Evolutionary conservation across 2,329 filamentous ascomycete genomes (phyloP).

Genomic region (Dactylellina parvicollis): DNA sequence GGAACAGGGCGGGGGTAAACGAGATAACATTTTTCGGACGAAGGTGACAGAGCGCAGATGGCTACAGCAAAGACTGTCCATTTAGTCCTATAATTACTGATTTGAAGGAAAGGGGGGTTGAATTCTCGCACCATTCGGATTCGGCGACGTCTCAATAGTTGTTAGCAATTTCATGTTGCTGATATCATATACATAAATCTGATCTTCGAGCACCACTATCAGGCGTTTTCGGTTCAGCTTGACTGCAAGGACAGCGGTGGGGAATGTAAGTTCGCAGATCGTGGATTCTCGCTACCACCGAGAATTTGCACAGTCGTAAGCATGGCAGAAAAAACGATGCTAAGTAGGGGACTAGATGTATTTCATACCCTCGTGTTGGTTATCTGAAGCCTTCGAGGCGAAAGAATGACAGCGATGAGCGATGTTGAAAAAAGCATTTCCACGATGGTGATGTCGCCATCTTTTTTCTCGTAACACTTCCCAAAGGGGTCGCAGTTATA

Average conservation of each 20-base stretch:
- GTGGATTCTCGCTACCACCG: constrained; percentile 74
- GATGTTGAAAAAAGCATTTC: constrained; percentile 99
- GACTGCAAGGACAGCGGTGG: constrained; percentile 92
- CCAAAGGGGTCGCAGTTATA: constrained; percentile 97
- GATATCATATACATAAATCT: constrained; percentile 98
- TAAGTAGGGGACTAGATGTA: not conserved
- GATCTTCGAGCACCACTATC: constrained; percentile 91
- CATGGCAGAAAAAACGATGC: not conserved
- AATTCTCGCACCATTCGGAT: constrained; percentile 76
- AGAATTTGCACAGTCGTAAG: constrained; percentile 1
- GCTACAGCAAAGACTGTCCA: constrained; percentile 64
- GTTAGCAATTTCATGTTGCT: constrained; percentile 96
- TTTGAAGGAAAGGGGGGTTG: constrained; percentile 9
- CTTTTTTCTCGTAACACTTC: constrained; percentile 92
- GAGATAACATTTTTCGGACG: constrained; percentile 94
- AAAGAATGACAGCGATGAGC: constrained; percentile 90
- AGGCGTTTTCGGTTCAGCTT: constrained; percentile 93
- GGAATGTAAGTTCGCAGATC: constrained; percentile 98
- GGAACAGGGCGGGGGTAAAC: constrained; percentile 88
- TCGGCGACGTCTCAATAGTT: constrained; percentile 92
- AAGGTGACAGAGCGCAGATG: constrained; percentile 91
- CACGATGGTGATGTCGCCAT: constrained; percentile 93
- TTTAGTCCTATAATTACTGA: not conserved
- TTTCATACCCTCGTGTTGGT: constrained; percentile 89
- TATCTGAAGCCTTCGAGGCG: constrained; percentile 90